phyloP scores from a whole-genome alignment of 148 eudicot species.

The Amaranthus cruentus region DNA sequence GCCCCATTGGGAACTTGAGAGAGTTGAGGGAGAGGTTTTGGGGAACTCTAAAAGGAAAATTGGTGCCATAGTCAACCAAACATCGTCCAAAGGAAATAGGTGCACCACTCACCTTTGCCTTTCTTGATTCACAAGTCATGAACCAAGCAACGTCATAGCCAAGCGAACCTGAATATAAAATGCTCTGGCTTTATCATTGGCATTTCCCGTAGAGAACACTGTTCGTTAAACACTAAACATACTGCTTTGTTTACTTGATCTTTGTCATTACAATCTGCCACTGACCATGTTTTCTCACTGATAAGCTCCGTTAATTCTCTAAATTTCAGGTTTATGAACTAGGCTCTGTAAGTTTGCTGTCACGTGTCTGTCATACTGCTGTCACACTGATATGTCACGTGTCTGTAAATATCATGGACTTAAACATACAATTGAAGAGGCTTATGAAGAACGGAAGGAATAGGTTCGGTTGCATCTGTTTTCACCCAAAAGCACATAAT shows the following conservation, averaged over 20 bases:
- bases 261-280: background rate
- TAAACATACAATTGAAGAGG: background rate
- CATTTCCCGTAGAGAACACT: background rate
- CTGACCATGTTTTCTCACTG: background rate
- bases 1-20: no score
- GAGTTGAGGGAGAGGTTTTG: no score
- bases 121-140: no score
- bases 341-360: background rate
- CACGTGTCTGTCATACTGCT: slow-evolving; percentile 16
- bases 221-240: background rate
- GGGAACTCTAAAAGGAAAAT: no score
- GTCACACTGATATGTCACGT: no score
- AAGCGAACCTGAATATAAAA: background rate
- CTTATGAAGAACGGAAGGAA: background rate
- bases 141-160: no score
- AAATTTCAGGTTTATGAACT: slow-evolving; percentile 27
- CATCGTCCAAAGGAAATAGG: no score
- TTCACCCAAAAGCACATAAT: background rate
- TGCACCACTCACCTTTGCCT: no score
- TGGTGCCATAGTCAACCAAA: no score
- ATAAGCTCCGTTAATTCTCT: slow-evolving; percentile 3
- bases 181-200: background rate
- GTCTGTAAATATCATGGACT: slow-evolving; percentile 11
- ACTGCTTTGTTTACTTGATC: background rate
- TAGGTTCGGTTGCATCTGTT: slow-evolving; percentile 6